Percentiles rank a stretch among this genome's conserved stretches.
phyloP scores from a whole-genome alignment of 139 green algal genomes.

The Auxenochlorella pyrenoidosa region DNA sequence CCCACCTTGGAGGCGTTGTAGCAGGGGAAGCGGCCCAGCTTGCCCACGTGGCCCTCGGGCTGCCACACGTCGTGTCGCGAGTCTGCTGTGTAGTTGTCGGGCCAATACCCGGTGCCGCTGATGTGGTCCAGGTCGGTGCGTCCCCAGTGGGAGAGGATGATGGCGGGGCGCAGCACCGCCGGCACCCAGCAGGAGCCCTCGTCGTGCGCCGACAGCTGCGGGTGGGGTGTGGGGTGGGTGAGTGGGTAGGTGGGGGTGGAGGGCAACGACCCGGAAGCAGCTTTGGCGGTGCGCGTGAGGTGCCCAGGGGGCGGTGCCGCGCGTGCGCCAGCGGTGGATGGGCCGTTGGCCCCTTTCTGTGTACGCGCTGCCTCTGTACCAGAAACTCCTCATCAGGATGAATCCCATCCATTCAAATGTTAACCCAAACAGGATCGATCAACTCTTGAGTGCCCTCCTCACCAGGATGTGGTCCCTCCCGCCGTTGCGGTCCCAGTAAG shows the following conservation, averaged over 20 bases:
- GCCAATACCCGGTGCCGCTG: conserved; percentile 15
- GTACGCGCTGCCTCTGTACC: no score
- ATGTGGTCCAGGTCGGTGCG: conserved; percentile 40
- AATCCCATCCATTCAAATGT: no score
- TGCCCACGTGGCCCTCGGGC: conserved; percentile 34
- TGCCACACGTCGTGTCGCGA: conserved; percentile 28
- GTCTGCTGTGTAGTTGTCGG: conserved; percentile 20
- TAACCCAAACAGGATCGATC: no score
- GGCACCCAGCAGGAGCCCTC: conserved; percentile 68
- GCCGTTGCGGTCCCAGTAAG: conserved; percentile 67
- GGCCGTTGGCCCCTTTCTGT: no score
- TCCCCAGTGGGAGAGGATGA: conserved; percentile 59
- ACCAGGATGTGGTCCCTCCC: conserved; percentile 73
- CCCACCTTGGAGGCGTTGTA: conserved; percentile 42
- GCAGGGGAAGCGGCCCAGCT: conserved; percentile 44
- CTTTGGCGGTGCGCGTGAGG: no score
- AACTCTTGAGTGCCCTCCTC: no score
- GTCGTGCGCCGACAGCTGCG: conserved; percentile 52
- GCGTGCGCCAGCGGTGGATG: no score
- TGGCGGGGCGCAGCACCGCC: conserved; percentile 45
- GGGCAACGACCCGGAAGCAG: no score
- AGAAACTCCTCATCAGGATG: no score
- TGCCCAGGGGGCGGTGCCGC: no score
- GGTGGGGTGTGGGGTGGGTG: neutral
- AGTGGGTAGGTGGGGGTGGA: neutral